Base-by-base conservation (phyloP, 2,329 filamentous ascomycete genomes). In the Basipetospora sp. region DNA sequence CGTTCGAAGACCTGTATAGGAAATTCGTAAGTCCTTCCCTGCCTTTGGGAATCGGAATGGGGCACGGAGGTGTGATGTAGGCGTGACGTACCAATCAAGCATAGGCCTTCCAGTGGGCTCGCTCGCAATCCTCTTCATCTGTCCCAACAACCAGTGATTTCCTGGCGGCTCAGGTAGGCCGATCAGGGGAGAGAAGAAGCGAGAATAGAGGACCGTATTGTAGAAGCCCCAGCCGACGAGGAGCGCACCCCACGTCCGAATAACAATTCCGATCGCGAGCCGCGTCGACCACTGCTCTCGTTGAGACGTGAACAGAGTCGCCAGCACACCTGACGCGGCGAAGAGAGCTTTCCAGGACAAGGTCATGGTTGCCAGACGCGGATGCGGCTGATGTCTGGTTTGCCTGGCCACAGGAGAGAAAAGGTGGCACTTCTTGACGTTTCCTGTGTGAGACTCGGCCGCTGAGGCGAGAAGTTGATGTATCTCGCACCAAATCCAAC, bases 1-100 rank as follows among this genome's bases (percentile, higher is more conserved):
- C 59, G 3, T 61, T 63, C 35, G 69, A 61, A 16, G 69, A 54
- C 80, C 79, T 73, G 42, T 51, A n/a, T 25, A 25, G n/a, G n/a
- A n/a, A n/a, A n/a, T n/a, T n/a, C n/a, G n/a, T n/a, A n/a, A n/a
- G n/a, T n/a, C n/a, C n/a, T n/a, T n/a, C n/a, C n/a, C n/a, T n/a
- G n/a, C n/a, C n/a, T n/a, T n/a, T n/a, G n/a, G n/a, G n/a, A n/a
- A n/a, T n/a, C n/a, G n/a, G n/a, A n/a, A n/a, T n/a, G n/a, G n/a
- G n/a, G n/a, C n/a, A n/a, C n/a, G n/a, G n/a, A 27, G 25, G 25
- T 27, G 25, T 27, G 8, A 8, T 27, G 8, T 27, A 8, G 25
- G 8, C 13, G 8, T 27, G 5, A 26, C 50, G 25, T 53, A 71
- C 69, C 69, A 73, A 37, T 65, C 58, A 39, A 60, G 53, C 51